These are phyloP conservation scores for Xylariomycetidae sp. DNA, from an alignment of 2,329 filamentous ascomycete species.

Conservation along the genomic window DNA sequence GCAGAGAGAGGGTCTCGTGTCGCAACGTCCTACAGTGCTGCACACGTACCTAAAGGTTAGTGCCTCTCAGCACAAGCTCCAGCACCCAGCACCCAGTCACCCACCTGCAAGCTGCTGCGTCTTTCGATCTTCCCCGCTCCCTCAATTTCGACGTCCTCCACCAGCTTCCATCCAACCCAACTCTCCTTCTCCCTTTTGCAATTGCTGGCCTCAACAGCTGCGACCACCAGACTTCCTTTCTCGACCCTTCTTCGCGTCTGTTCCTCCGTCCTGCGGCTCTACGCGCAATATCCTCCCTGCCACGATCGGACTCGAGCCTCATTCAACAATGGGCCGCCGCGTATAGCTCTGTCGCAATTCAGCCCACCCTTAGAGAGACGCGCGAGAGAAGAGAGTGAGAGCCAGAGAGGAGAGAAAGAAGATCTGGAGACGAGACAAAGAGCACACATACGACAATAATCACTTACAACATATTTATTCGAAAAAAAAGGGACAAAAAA, in stretches of 20 bases:
- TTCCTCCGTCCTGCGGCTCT: slow-evolving; percentile 3
- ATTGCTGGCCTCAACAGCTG: slow-evolving; percentile 15
- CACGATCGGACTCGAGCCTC: slow-evolving; percentile 13
- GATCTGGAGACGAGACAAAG: slow-evolving; percentile 1
- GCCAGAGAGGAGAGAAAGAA: slow-evolving; percentile 5
- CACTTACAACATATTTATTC: background rate
- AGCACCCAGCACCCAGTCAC: too few relatives aligned
- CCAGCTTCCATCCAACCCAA: slow-evolving; percentile 3
- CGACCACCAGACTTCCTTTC: slow-evolving; percentile 9
- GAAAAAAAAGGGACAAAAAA: too few relatives aligned
- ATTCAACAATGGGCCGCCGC: slow-evolving; percentile 25
- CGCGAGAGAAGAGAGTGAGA: slow-evolving; percentile 9
- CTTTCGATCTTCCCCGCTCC: slow-evolving; percentile 8
- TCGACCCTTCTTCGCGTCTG: slow-evolving; percentile 6
- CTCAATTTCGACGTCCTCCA: too few relatives aligned
- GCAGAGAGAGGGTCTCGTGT: slow-evolving; percentile 17
- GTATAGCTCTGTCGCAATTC: slow-evolving; percentile 26
- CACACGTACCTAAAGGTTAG: too few relatives aligned
- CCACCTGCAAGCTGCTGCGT: too few relatives aligned
- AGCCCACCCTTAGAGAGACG: slow-evolving; percentile 10
- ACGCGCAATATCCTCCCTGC: slow-evolving; percentile 11
- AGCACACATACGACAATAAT: slow-evolving; percentile 7
- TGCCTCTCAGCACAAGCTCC: too few relatives aligned
- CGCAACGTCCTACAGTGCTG: slow-evolving; percentile 20
- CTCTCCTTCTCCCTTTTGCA: slow-evolving; percentile 6